Evolutionary conservation across 2,329 filamentous ascomycete species (phyloP), one percentile per base, ranked within the genome.

Genomic region (Pseudogymnoascus sp.): DNA sequence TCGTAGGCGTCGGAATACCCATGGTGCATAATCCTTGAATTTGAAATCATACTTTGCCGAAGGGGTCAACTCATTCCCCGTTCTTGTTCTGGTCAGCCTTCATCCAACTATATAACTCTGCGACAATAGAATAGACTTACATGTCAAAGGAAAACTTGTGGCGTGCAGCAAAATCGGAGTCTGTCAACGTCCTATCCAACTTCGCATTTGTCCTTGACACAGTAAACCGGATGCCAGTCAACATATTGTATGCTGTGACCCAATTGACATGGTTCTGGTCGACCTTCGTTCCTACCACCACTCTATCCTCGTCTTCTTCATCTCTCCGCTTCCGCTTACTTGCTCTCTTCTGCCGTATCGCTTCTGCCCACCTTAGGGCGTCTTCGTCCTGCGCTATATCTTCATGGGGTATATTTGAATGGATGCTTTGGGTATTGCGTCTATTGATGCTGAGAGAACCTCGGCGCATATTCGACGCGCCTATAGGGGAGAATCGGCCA

Each of bases 1-100:
- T 67, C 94, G 89, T 45, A 99, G 82, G 76, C 92, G 90, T 70
- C 94, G 90, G 77, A 99, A 99, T 63, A 99, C 94, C 92, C 93
- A 97, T 62, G 94, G 94, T n/a, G 93, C 93, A 75, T 99, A 99
- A 77, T 99, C 94, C 79, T 99, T 99, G 82, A 99, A 99, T 76
- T 99, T 99, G 86, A 99, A 99, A 78, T 99, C 94, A 79, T 99
- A 99, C 77, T 99, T 97, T 68, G 94, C 92, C 65, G 93, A 97
- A 21, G 94, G 94, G 4, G 96, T 96, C 73, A 99, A 80, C 79
- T 99, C 94, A 74, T 97, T 97, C 67, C 94, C 94, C 67, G 92
- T 95, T 72, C 89, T 92, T 62, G 60, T 39, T 62, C 31, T 36
- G 33, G 70, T 78, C 68, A 82, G 78, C 65, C 65, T 58, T 61